Evolutionary conservation across 495 filamentous ascomycete genomes (phyloP), one percentile per base, ranked within the genome.

Genomic region (Talaromyces stipitatus): DNA sequence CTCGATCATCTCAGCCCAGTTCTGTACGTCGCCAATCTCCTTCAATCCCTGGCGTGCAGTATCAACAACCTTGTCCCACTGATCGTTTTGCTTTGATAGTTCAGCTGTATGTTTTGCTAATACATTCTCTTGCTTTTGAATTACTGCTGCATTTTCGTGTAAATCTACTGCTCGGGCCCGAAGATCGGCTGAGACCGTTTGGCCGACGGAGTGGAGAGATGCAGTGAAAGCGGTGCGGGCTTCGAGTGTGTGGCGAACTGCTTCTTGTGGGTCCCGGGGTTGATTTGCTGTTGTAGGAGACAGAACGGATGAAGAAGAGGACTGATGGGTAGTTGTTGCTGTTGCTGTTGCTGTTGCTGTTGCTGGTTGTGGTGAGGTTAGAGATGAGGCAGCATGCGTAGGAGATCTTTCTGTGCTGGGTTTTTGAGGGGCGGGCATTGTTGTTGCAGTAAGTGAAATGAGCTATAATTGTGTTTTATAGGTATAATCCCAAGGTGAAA

Each of bases 1-100:
- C 79, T 98, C 94, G 63, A 97, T 78, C 78, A 95, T 81, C 82
- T 98, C 94, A 38, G 92, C 92, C 92, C 92, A 97, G 68, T 96
- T 96, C 82, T 97, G 94, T 70, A 97, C 83, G 67, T 97, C 90
- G 27, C 94, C 94, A 63, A 96, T 82, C 80, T 95, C 90, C 75
- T 96, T 96, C 48, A 98, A 71, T 66, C 83, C 84, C 43, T 82
- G 78, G 52, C 84, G 78, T 48, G 86, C 85, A 62, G 83, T 78
- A 60, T 85, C 82, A 12, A 84, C 86, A 33, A 92, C 66, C 62
- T 81, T 85, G 62, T 79, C 77, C 70, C 87, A 82, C 71, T 84
- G 78, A 53, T 84, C 84, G 59, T 84, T 91, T 68, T 92, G 87
- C 58, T 78, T 83, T 16, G 78, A 74, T 61, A 98, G 72, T n/a